Base-by-base conservation (phyloP, 345 rosid genomes). In the Anastatica hierochuntica region DNA sequence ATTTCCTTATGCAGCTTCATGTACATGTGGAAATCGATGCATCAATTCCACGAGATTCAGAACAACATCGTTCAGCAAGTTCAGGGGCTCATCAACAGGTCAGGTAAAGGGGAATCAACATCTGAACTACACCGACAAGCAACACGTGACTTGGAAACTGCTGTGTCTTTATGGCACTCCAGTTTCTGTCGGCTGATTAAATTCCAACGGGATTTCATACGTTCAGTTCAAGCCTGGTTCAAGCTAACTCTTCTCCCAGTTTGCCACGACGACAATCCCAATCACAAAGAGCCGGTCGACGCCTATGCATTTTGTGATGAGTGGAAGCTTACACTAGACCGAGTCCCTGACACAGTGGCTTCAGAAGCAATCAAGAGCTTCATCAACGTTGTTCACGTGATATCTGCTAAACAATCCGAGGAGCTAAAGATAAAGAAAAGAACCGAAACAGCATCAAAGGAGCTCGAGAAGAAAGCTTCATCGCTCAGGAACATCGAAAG, bases 321-420 rank as follows among this genome's bases (percentile, higher is more conserved):
- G 67, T 92, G 98, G 98, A 92, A 88, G 76, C 82, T 66, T 30
- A 80, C 95, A 20, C 83, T 92, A 14, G 98, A 85, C 29, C 83
- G 87, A 10, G 94, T 92, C 20, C 98, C 98, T 0, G 98, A 92
- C 67, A 83, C 89, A 1, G 98, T 92, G 10, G 97, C 94, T 59
- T 92, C 98, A 0, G 98, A 81, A 74, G 98, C 98, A 56, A 92
- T 92, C 74, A 92, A 85, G 76, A 92, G 98, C 79, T 88, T 92
- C 43, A 74, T 85, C 69, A 79, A 80, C 1, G 80, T 92, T 29
- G 88, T 92, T 26, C 90, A 77, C 12, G 98, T 64, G 68, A 92
- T 92, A 72, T 76, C 85, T 0, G 66, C 35, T 9, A 79, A 92
- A 68, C 98, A 92, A 70, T 27, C 74, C 0, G 98, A 83, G 60